Evolutionary conservation across 1,139 yeast species (phyloP).

Genomic region (Diutina mesorugosa): DNA sequence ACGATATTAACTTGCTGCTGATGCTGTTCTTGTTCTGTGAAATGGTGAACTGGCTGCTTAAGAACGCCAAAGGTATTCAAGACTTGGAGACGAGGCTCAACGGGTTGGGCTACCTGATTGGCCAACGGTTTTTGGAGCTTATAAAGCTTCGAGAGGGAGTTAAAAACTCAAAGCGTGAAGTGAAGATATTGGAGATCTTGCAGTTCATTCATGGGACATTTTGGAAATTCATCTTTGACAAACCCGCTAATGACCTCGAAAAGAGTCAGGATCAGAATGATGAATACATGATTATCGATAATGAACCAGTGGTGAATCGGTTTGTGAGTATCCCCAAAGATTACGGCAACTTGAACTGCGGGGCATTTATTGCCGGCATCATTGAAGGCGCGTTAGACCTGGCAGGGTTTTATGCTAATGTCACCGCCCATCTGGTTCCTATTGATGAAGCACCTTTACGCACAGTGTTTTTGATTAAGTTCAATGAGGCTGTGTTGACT

Average conservation of each 20-base stretch:
- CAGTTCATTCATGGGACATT: slow-evolving; percentile 75
- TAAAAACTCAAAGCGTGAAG: slow-evolving; percentile 58
- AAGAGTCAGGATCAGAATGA: slow-evolving; percentile 70
- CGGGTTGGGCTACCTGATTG: slow-evolving; percentile 61
- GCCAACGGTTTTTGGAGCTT: slow-evolving; percentile 30
- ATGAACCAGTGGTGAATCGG: slow-evolving; percentile 62
- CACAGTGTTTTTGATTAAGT: slow-evolving; percentile 76
- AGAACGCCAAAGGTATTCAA: slow-evolving; percentile 54
- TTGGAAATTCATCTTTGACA: slow-evolving; percentile 77
- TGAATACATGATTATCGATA: slow-evolving; percentile 82
- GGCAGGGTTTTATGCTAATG: slow-evolving; percentile 69
- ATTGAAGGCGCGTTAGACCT: slow-evolving; percentile 82
- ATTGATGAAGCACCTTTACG: slow-evolving; percentile 49
- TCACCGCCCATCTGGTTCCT: slow-evolving; percentile 80
- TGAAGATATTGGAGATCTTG: slow-evolving; percentile 59
- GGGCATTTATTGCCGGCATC: slow-evolving; percentile 83
- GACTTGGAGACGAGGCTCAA: slow-evolving; percentile 69
- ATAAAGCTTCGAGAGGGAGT: slow-evolving; percentile 39
- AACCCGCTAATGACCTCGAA: slow-evolving; percentile 76
- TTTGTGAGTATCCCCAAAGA: slow-evolving; percentile 76
- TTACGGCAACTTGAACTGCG: slow-evolving; percentile 66
- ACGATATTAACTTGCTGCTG: slow-evolving; percentile 56
- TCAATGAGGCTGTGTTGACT: slow-evolving; percentile 45
- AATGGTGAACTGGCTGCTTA: slow-evolving; percentile 54
- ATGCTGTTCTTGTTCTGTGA: slow-evolving; percentile 64